Evolutionary conservation across 208 protist genomes (phyloP).

Genomic region (Leishmania braziliensis): DNA sequence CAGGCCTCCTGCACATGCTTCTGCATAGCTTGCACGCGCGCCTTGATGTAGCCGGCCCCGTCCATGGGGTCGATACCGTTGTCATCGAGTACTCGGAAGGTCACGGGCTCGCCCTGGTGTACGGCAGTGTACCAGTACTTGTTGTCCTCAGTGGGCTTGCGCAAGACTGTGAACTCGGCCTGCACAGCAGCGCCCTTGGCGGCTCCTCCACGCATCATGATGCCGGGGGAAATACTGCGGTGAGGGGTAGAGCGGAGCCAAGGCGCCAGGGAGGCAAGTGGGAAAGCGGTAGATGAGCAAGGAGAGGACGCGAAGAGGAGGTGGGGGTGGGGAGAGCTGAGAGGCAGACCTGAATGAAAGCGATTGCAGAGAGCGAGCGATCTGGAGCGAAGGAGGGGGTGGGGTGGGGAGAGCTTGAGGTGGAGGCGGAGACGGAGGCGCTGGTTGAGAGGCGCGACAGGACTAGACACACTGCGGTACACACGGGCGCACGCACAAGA

Average conservation of each 20-base stretch:
- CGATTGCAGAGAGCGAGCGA: background rate
- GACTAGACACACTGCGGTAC: background rate
- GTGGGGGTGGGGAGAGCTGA: background rate
- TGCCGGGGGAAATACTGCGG: background rate
- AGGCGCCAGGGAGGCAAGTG: too few relatives aligned
- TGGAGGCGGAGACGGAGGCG: background rate
- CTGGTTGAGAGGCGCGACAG: background rate
- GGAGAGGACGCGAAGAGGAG: background rate
- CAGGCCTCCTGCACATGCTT: constrained; percentile 24
- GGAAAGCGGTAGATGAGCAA: background rate
- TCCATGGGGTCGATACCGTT: constrained; percentile 30
- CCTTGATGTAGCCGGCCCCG: constrained; percentile 16
- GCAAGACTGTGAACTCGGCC: constrained; percentile 29
- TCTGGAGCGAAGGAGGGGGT: background rate
- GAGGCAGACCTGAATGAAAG: background rate
- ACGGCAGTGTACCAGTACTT: constrained; percentile 40
- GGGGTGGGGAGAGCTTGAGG: background rate
- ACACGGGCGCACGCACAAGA: too few relatives aligned
- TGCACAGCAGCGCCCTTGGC: constrained; percentile 5
- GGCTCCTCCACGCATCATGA: background rate
- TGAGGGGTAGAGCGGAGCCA: too few relatives aligned
- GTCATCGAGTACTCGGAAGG: constrained; percentile 45
- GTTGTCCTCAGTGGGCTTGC: constrained; percentile 28
- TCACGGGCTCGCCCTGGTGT: constrained; percentile 31
- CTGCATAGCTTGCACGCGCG: constrained; percentile 19